Conservation (phyloP, 2,329 filamentous ascomycete genomes). For the Fusarium buharicum region DNA sequence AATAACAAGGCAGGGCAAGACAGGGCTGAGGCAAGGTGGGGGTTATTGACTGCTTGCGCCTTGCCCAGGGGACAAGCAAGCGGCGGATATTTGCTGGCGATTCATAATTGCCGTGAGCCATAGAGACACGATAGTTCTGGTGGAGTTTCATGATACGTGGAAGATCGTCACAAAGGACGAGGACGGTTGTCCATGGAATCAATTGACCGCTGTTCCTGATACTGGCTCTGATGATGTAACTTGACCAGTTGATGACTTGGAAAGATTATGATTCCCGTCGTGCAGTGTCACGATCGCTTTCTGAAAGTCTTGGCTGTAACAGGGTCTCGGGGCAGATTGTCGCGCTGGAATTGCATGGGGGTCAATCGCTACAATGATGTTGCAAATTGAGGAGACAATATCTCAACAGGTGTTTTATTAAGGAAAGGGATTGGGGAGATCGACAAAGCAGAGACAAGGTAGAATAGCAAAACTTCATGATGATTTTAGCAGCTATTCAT, state of each 20-base stretch:
- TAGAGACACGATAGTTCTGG: slow-evolving; percentile 23
- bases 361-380: slow-evolving; percentile 1
- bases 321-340: slow-evolving; percentile 33
- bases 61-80: slow-evolving; percentile 12
- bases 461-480: slow-evolving; percentile 25
- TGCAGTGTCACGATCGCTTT: slow-evolving; percentile 34
- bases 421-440: background rate
- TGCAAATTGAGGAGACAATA: slow-evolving; percentile 4
- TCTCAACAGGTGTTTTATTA: background rate
- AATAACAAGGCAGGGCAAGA: slow-evolving; percentile 22
- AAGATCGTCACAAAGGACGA: slow-evolving; percentile 24
- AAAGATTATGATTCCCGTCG: slow-evolving; percentile 23
- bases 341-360: slow-evolving; percentile 33
- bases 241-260: slow-evolving; percentile 19
- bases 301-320: slow-evolving; percentile 40
- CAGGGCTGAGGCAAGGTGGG: slow-evolving; percentile 33
- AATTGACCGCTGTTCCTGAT: slow-evolving; percentile 31
- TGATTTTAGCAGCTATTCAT: slow-evolving; percentile 21
- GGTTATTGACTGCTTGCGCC: slow-evolving; percentile 24
- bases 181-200: slow-evolving; percentile 12
- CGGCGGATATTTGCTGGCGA: slow-evolving; percentile 23
- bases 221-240: slow-evolving; percentile 28
- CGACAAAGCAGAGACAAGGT: background rate
- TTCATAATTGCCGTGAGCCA: background rate
- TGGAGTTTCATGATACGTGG: slow-evolving; percentile 34